A percentile compares a stretch with the other conserved stretches of the same genome.
These are phyloP conservation scores for Phlebiopsis gigantea DNA, from an alignment of 768 basidiomycete species.

Conservation along the genomic window DNA sequence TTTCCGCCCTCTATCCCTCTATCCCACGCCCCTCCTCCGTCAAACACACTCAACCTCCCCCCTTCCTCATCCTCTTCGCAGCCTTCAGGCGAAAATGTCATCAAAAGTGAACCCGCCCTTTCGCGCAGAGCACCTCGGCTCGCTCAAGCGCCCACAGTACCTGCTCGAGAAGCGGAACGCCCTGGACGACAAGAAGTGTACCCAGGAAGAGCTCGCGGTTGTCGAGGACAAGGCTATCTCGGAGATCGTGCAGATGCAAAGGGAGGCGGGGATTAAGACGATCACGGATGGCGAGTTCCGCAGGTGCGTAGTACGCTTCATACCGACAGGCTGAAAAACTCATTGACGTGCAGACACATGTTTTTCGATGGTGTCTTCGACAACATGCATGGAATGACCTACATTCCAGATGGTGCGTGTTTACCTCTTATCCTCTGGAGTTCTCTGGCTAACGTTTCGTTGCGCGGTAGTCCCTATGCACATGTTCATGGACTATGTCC, in stretches of 20 bases:
- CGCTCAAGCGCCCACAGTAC: conserved; percentile 45
- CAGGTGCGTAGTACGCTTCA: conserved; percentile 18
- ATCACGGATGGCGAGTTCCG: conserved; percentile 58
- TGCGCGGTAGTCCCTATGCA: conserved; percentile 15
- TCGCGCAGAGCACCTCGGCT: conserved; percentile 57
- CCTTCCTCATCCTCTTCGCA: not conserved
- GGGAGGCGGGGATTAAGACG: conserved; percentile 48
- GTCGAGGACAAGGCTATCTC: conserved; percentile 51
- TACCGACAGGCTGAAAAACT: not conserved
- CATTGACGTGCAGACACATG: conserved; percentile 33
- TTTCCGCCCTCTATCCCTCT: too few species aligned
- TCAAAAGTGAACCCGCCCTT: conserved; percentile 33
- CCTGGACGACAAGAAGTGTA: conserved; percentile 37
- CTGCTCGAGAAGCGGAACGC: conserved; percentile 43
- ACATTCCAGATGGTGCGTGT: conserved; percentile 40
- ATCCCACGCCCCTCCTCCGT: too few species aligned
- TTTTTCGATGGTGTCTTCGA: conserved; percentile 68
- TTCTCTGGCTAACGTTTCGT: not conserved
- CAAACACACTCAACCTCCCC: not conserved
- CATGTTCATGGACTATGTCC: conserved; percentile 40
- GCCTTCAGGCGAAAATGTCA: conserved; percentile 7
- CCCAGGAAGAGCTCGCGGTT: conserved; percentile 37
- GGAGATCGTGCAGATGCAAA: conserved; percentile 48
- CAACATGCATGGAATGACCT: conserved; percentile 58
- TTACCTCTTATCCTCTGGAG: conserved; percentile 5